A percentile compares a stretch with the other conserved stretches of the same genome.
Conservation (phyloP, 495 filamentous ascomycete species). For the Trichocladium antarcticum region DNA sequence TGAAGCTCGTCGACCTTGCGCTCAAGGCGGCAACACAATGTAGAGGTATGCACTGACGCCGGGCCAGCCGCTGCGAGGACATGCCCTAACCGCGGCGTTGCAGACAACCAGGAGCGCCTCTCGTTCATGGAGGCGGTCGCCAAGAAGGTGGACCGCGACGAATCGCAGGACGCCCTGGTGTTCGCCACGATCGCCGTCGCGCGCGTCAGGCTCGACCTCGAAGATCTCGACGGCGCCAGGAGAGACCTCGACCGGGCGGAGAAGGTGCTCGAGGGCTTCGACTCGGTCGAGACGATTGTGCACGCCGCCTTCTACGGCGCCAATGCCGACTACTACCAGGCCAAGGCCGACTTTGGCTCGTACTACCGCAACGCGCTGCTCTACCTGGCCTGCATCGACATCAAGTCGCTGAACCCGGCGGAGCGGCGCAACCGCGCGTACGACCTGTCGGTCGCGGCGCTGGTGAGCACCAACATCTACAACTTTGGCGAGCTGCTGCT, state of each 20-base stretch:
- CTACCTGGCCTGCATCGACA: slow-evolving; percentile 92
- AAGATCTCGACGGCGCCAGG: slow-evolving; percentile 63
- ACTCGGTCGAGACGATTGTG: slow-evolving; percentile 90
- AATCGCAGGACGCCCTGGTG: slow-evolving; percentile 92
- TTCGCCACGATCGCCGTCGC: slow-evolving; percentile 89
- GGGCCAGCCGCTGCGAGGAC: slow-evolving; percentile 3
- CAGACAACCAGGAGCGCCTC: slow-evolving; percentile 81
- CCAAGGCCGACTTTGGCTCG: slow-evolving; percentile 78
- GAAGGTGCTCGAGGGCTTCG: slow-evolving; percentile 77
- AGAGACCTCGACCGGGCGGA: slow-evolving; percentile 81
- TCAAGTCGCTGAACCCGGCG: slow-evolving; percentile 53
- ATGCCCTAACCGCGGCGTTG: not conserved
- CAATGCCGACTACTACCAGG: slow-evolving; percentile 91
- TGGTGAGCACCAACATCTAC: slow-evolving; percentile 91
- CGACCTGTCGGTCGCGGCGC: slow-evolving; percentile 81
- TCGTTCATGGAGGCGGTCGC: slow-evolving; percentile 74
- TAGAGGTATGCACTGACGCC: slow-evolving; percentile 46
- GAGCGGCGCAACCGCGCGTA: slow-evolving; percentile 78
- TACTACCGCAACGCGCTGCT: slow-evolving; percentile 97
- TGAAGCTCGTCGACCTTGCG: slow-evolving; percentile 86
- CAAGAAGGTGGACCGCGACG: slow-evolving; percentile 79
- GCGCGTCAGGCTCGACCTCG: slow-evolving; percentile 68
- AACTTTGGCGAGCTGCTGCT: slow-evolving; percentile 98
- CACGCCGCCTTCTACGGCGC: slow-evolving; percentile 95
- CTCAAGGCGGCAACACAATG: slow-evolving; percentile 79